Evolutionary conservation across 495 filamentous ascomycete genomes (phyloP).

Genomic region (Lophiostoma macrostomum): DNA sequence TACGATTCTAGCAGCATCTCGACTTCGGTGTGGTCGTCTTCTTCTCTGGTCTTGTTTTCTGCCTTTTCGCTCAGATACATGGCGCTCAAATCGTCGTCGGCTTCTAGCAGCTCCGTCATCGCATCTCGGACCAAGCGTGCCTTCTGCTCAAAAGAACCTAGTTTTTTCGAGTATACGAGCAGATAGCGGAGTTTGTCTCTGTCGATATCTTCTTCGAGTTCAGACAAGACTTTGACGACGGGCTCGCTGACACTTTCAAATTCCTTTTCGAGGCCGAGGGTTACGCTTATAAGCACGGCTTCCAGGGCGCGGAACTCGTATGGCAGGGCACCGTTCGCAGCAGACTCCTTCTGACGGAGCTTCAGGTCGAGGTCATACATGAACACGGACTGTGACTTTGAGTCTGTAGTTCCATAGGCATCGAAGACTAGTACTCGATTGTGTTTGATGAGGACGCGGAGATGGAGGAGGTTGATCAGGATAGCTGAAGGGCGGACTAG

Average conservation of each 20-base stretch:
- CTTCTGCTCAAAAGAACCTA: conserved; percentile 97
- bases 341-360: conserved; percentile 49
- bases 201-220: conserved; percentile 96
- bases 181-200: conserved; percentile 87
- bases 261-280: conserved; percentile 82
- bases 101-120: conserved; percentile 94
- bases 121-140: conserved; percentile 91
- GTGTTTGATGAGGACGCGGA: conserved; percentile 89
- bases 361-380: conserved; percentile 84
- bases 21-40: conserved; percentile 92
- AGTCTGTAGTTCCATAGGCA: conserved; percentile 90
- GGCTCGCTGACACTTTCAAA: conserved; percentile 91
- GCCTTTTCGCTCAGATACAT: conserved; percentile 94
- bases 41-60: conserved; percentile 67
- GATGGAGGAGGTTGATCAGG: conserved; percentile 87
- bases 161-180: conserved; percentile 87
- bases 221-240: conserved; percentile 79
- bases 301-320: conserved; percentile 76
- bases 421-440: conserved; percentile 94
- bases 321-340: conserved; percentile 53
- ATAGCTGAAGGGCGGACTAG: conserved; percentile 92
- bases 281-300: conserved; percentile 78
- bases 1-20: conserved; percentile 97
- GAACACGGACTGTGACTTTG: conserved; percentile 91
- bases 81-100: conserved; percentile 88